Percentiles rank a stretch among this genome's conserved stretches.
Evolutionary conservation across 2,329 filamentous ascomycete species (phyloP).

Genomic region (Penicillium griseofulvum): DNA sequence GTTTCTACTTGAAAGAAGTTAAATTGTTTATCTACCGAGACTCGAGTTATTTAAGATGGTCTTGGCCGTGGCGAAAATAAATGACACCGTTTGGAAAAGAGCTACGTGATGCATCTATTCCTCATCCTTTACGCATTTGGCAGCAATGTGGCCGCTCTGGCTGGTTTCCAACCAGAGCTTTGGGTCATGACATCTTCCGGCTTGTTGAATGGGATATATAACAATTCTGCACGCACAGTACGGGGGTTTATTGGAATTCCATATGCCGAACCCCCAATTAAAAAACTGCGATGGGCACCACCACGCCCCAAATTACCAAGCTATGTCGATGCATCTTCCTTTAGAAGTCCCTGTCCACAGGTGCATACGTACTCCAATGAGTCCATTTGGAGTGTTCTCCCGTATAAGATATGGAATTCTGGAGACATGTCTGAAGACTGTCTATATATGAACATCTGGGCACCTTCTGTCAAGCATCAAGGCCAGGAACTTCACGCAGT

Average conservation of each 20-base stretch:
- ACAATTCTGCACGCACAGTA: slow-evolving; percentile 11
- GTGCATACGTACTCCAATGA: slow-evolving; percentile 8
- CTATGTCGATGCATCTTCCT: slow-evolving; percentile 23
- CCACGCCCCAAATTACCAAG: slow-evolving; percentile 25
- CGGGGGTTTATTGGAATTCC: slow-evolving; percentile 46
- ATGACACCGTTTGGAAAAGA: background rate
- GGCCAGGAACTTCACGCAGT: slow-evolving; percentile 2
- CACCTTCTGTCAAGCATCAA: slow-evolving; percentile 5
- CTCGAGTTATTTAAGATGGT: background rate
- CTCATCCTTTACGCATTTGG: background rate
- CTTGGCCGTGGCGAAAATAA: background rate
- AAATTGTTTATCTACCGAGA: background rate
- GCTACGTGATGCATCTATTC: background rate
- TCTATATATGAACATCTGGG: slow-evolving; percentile 20
- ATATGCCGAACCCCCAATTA: slow-evolving; percentile 46
- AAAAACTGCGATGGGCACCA: slow-evolving; percentile 43
- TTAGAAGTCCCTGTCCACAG: slow-evolving; percentile 8
- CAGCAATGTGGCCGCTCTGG: background rate
- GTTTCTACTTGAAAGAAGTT: background rate
- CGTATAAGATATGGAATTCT: slow-evolving; percentile 12
- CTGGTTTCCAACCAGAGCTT: background rate
- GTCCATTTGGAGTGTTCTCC: slow-evolving; percentile 17
- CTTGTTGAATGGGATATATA: slow-evolving; percentile 16
- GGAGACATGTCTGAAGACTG: slow-evolving; percentile 19
- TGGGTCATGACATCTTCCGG: slow-evolving; percentile 17